Percentiles rank a stretch among this genome's conserved stretches.
Evolutionary conservation across 192 early-diverging fungal species (phyloP).

Genomic region (Coemansia sp.): DNA sequence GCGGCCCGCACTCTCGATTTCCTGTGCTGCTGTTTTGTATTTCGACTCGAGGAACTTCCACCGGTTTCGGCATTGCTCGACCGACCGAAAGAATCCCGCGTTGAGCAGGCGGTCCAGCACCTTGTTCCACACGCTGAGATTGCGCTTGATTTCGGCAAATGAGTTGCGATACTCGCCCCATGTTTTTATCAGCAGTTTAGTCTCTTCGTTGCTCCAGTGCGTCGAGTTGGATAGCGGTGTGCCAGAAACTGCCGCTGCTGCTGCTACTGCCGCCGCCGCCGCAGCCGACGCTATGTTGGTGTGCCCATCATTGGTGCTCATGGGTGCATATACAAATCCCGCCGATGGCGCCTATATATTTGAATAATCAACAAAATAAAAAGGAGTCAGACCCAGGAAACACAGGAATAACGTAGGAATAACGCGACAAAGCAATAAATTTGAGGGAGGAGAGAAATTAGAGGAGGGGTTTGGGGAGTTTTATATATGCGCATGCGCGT

Average conservation of each 20-base stretch:
- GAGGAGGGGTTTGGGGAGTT: not conserved
- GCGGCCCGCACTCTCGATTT: constrained; percentile 18
- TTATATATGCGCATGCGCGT: not conserved
- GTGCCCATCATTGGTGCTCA: constrained; percentile 24
- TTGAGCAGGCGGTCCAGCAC: constrained; percentile 48
- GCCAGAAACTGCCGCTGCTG: constrained; percentile 19
- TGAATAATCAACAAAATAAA: not conserved
- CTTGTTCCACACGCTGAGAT: constrained; percentile 55
- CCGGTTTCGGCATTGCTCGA: constrained; percentile 55
- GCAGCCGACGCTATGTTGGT: constrained; percentile 22
- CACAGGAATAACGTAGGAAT: not conserved
- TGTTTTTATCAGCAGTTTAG: constrained; percentile 44
- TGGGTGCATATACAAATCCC: constrained; percentile 16
- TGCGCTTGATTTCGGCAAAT: constrained; percentile 57
- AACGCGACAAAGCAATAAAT: constrained; percentile 6
- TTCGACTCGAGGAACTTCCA: constrained; percentile 57
- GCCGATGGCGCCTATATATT: constrained; percentile 5
- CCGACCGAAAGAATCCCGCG: constrained; percentile 50
- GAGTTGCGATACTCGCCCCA: constrained; percentile 54
- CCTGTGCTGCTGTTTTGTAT: constrained; percentile 35
- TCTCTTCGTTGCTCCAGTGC: constrained; percentile 55
- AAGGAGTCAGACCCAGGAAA: not conserved
- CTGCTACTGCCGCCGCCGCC: constrained; percentile 32
- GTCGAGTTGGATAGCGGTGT: constrained; percentile 47
- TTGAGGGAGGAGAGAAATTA: not conserved